Conservation (phyloP, 2,329 filamentous ascomycete species). For the Talaromyces sp. region DNA sequence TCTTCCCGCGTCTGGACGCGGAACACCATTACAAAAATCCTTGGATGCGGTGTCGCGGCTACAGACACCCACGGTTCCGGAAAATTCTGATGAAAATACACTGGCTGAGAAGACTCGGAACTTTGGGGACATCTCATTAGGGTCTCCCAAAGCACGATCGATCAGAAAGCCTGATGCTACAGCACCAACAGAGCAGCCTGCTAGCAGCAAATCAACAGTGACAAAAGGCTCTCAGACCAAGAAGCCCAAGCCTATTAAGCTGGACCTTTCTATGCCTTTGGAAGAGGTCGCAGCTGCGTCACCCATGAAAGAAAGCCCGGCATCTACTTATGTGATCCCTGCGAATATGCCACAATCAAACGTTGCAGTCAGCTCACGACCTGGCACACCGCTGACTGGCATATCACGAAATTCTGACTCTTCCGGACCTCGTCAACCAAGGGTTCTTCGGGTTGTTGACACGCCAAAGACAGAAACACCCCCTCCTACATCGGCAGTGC, state of each 20-base stretch:
- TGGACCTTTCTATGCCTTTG: slow-evolving; percentile 29
- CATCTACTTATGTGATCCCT: slow-evolving; percentile 23
- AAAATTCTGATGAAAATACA: slow-evolving; percentile 22
- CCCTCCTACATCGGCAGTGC: slow-evolving; percentile 29
- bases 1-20: slow-evolving; percentile 29
- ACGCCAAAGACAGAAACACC: slow-evolving; percentile 52
- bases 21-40: slow-evolving; percentile 29
- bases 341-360: slow-evolving; percentile 16
- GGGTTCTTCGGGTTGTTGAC: slow-evolving; percentile 55
- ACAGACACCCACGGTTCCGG: slow-evolving; percentile 28
- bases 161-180: slow-evolving; percentile 28
- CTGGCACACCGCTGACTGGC: slow-evolving; percentile 46
- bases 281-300: slow-evolving; percentile 19
- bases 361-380: slow-evolving; percentile 39
- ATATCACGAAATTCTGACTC: slow-evolving; percentile 39
- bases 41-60: slow-evolving; percentile 25
- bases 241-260: slow-evolving; percentile 35
- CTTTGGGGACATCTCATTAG: slow-evolving; percentile 38
- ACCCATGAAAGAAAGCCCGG: slow-evolving; percentile 27
- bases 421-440: slow-evolving; percentile 40
- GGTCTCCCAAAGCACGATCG: slow-evolving; percentile 39
- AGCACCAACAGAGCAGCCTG: slow-evolving; percentile 21
- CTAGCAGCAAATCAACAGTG: slow-evolving; percentile 18
- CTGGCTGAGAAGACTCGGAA: slow-evolving; percentile 29
- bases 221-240: slow-evolving; percentile 17